These are phyloP conservation scores for Euptelea pleiosperma DNA, from an alignment of 164 flowering plant species.

Conservation along the genomic window DNA sequence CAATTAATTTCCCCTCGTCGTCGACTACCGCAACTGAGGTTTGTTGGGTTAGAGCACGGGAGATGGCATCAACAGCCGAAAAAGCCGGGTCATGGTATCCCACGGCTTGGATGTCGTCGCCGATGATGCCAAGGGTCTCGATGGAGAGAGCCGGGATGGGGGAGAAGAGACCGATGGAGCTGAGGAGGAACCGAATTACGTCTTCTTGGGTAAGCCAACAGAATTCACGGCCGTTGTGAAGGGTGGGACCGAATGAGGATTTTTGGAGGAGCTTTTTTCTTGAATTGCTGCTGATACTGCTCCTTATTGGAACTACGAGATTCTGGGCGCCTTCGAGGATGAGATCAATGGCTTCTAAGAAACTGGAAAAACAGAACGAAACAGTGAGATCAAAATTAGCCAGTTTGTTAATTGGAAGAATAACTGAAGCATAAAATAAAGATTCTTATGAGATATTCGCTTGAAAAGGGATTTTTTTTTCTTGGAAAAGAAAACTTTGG, in stretches of 20 bases:
- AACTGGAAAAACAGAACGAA: conserved; percentile 35
- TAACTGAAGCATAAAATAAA: no score
- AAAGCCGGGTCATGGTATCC: conserved; percentile 63
- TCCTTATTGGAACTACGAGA: conserved; percentile 57
- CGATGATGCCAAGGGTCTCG: conserved; percentile 56
- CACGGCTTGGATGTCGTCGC: conserved; percentile 32
- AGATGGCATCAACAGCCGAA: conserved; percentile 44
- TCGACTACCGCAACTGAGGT: conserved; percentile 81
- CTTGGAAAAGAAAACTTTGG: no score
- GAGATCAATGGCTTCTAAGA: conserved; percentile 71
- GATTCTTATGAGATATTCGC: no score
- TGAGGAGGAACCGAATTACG: conserved; percentile 63
- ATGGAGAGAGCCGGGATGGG: conserved; percentile 58
- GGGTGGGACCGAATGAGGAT: conserved; percentile 22
- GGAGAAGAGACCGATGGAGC: conserved; percentile 73
- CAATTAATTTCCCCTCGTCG: conserved; percentile 52
- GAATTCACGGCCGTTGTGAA: conserved; percentile 56
- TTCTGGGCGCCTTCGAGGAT: conserved; percentile 75
- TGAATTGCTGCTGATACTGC: conserved; percentile 14
- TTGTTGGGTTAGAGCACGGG: conserved; percentile 43
- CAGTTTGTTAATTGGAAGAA: not conserved
- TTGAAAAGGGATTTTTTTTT: no score
- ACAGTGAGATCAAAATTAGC: not conserved
- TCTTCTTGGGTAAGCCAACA: conserved; percentile 95
- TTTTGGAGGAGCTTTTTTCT: conserved; percentile 35